Evolutionary conservation across 768 basidiomycete genomes (phyloP).

Genomic region (Chlorophyllum brunneum): DNA sequence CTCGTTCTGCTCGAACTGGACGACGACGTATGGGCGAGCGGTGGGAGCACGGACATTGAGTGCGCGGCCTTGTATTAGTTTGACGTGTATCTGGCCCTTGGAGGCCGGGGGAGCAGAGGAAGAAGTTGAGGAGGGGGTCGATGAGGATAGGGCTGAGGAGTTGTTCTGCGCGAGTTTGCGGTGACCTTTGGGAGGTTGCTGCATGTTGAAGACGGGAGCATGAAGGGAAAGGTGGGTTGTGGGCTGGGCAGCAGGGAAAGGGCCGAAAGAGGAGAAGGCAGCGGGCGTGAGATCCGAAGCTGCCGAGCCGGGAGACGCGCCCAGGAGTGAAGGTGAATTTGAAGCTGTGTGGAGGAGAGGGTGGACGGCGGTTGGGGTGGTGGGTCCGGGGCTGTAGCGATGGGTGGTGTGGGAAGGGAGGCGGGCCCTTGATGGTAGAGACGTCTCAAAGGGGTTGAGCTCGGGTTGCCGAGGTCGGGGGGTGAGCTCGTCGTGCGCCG

Average conservation of each 20-base stretch:
- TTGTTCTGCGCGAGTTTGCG: constrained; percentile 23
- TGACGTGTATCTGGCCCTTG: constrained; percentile 86
- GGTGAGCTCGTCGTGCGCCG: constrained; percentile 53
- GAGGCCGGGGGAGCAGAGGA: constrained; percentile 31
- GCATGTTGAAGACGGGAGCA: constrained; percentile 84
- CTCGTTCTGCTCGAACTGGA: constrained; percentile 98
- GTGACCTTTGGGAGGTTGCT: constrained; percentile 46
- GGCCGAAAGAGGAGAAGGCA: constrained; percentile 39
- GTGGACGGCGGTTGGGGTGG: constrained; percentile 32
- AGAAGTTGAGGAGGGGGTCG: constrained; percentile 30
- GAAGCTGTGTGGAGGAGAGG: constrained; percentile 31
- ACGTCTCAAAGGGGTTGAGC: constrained; percentile 59
- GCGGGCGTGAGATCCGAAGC: constrained; percentile 39
- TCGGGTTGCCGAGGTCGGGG: constrained; percentile 43
- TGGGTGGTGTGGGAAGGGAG: constrained; percentile 10
- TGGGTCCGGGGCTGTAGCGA: constrained; percentile 17
- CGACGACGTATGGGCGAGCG: constrained; percentile 89
- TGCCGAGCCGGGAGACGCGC: constrained; percentile 34
- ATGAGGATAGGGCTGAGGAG: constrained; percentile 36
- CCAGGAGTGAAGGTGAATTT: constrained; percentile 24
- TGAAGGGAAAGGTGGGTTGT: constrained; percentile 70
- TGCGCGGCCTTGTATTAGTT: constrained; percentile 86
- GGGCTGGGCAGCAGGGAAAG: constrained; percentile 51
- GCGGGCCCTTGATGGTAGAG: constrained; percentile 15
- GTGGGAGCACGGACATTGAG: constrained; percentile 67